Evolutionary conservation across 345 rosid genomes (phyloP), one percentile per base, ranked within the genome.

Genomic region (Heritiera littoralis): DNA sequence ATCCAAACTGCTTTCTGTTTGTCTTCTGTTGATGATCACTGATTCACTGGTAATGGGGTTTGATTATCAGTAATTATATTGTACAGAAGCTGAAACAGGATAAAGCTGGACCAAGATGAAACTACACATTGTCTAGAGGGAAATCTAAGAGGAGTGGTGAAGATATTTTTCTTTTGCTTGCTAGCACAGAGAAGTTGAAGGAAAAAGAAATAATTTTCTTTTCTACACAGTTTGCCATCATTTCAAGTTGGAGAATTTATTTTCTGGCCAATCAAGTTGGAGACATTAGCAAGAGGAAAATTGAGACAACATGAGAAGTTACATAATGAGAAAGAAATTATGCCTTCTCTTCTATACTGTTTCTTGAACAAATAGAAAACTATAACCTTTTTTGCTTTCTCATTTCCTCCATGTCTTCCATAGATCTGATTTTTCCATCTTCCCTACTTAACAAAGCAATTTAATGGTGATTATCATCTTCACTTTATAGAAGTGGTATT

Each of bases 341-440:
- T 20, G 11, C 73, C 52, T 23, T 46, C 12, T 69, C 30, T 0
- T 43, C 18, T 46, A 23, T 69, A 7, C 56, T 69, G 58, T 46
- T 23, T 69, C 56, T 48, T 23, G 74, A 46, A 23, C 56, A 46
- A 69, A 3, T 69, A 69, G 74, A 69, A 69, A 46, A 18, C 3
- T 41, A 17, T 41, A 66, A 66, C 48, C 70, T 70, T 70, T 69
- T 48, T 13, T 14, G 5, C 48, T 18, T 2, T 48, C 58, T 70
- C n/a, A 23, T 23, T 28, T 70, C 58, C 58, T 13, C n/a, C 74
- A 23, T 70, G 58, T 28, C 74, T 49, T 48, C 43, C 35, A 1
- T 48, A 13, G 51, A 67, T 70, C n/a, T 69, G 40, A 7, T 6
- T 70, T 49, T 70, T 23, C 20, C 30, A 9, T 43, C 48, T 41